Evolutionary conservation across 2,329 filamentous ascomycete species (phyloP).

Genomic region (Drechslerella stenobrocha): DNA sequence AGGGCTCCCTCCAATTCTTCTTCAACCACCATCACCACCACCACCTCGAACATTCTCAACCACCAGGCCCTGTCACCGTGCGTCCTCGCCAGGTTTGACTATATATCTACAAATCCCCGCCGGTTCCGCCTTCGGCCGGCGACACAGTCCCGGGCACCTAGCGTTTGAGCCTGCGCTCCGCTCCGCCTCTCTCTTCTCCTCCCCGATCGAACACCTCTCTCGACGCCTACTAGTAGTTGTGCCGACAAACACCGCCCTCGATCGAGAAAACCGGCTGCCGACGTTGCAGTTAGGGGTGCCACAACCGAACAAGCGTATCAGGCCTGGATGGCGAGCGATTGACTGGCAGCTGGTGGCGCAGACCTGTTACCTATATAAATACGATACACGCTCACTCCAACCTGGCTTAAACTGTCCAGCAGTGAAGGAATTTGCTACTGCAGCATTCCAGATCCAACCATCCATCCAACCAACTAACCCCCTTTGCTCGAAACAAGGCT

Average conservation of each 20-base stretch:
- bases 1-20: no score
- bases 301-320: no score
- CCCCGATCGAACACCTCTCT: background rate
- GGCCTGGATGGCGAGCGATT: no score
- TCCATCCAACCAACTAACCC: constrained; percentile 8
- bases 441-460: background rate
- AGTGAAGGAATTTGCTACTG: background rate
- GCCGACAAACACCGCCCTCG: background rate
- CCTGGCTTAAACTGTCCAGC: background rate
- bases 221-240: background rate
- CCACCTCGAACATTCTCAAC: background rate
- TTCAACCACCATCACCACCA: background rate
- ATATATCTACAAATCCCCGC: background rate
- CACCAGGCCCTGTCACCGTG: background rate
- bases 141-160: constrained; percentile 39
- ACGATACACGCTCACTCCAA: background rate
- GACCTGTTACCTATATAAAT: background rate
- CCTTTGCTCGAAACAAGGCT: constrained; percentile 21
- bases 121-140: constrained; percentile 13
- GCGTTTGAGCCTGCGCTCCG: constrained; percentile 34
- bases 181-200: background rate
- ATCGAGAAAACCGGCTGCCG: background rate
- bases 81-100: background rate
- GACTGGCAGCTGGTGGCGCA: no score
- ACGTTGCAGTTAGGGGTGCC: constrained; percentile 2